Evolutionary conservation across 306 rosid species (phyloP).

Genomic region (Vigna hirtella): DNA sequence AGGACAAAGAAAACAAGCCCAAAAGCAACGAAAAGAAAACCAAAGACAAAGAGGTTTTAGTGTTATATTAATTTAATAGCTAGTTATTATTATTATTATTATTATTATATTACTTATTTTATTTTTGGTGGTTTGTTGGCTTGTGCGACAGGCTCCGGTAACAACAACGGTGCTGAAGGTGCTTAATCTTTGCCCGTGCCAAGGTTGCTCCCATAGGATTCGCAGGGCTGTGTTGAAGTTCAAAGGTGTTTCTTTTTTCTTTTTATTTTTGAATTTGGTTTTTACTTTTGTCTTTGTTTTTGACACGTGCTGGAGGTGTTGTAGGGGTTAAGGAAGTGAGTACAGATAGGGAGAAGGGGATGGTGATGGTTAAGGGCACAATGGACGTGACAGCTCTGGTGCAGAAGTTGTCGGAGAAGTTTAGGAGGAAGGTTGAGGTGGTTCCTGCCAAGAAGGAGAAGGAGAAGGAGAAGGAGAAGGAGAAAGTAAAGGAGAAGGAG

Average conservation of each 20-base stretch:
- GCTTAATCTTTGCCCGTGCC: constrained; percentile 55
- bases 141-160: constrained; percentile 57
- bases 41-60: constrained; percentile 52
- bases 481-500: constrained; percentile 41
- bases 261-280: neutral
- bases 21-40: constrained; percentile 39
- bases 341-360: constrained; percentile 65
- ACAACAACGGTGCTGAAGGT: constrained; percentile 73
- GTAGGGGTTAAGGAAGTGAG: constrained; percentile 58
- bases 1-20: constrained; percentile 50
- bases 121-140: neutral
- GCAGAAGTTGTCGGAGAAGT: constrained; percentile 51
- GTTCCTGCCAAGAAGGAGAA: constrained; percentile 63
- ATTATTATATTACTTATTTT: neutral
- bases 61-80: no score
- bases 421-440: constrained; percentile 67
- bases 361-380: constrained; percentile 64
- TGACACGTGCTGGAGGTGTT: neutral
- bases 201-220: constrained; percentile 70
- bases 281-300: neutral
- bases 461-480: constrained; percentile 64
- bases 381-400: constrained; percentile 69
- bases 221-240: constrained; percentile 48
- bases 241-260: constrained; percentile 50
- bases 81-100: neutral